Base-by-base conservation (phyloP, 2,329 filamentous ascomycete genomes). In the Nemania diffusa region DNA sequence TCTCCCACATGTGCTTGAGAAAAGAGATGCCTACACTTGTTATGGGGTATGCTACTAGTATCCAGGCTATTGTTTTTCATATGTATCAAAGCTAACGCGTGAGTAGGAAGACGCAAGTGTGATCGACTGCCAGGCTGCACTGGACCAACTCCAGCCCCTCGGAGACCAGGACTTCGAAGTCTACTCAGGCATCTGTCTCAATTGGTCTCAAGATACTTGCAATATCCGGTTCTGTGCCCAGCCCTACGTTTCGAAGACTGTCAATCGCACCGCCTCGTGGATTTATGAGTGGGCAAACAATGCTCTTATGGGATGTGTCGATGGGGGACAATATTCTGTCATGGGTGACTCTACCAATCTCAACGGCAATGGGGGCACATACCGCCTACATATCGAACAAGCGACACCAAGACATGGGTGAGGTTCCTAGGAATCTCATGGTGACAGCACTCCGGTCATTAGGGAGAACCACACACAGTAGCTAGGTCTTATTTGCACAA, bases 11-110 rank as follows among this genome's bases (percentile, higher is more conserved):
- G 13, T n/a, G 20, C 62, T 76, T 6, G 53, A 64, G 57, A 77
- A 75, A 48, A 72, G 75, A 65, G 75, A 77, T 55, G 75, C 73
- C 22, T 77, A 68, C 57, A 73, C 72, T 42, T 77, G 75, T 56
- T 76, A 75, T 46, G 73, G 75, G 6, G 75, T 77, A 72, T 57
- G 73, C 57, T n/a, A 9, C 13, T 29, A 6, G 1, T 40, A 34
- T 6, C 52, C 13, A 17, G 29, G 27, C 20, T n/a, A 1, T 20
- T n/a, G 6, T 2, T 42, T 48, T 15, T 6, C 11, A 26, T n/a
- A 20, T 24, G 27, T 5, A 20, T 2, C 9, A 9, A 57, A 27
- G 22, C 61, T 67, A 44, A 70, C 34, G 11, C 24, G 8, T 5
- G 6, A 46, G 13, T 29, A 70, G 68, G n/a, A 42, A 15, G 67